A percentile compares a stretch with the other conserved stretches of the same genome.
phyloP scores from a whole-genome alignment of 352 stramenopile genomes.

The Hyphochytrium catenoides region DNA sequence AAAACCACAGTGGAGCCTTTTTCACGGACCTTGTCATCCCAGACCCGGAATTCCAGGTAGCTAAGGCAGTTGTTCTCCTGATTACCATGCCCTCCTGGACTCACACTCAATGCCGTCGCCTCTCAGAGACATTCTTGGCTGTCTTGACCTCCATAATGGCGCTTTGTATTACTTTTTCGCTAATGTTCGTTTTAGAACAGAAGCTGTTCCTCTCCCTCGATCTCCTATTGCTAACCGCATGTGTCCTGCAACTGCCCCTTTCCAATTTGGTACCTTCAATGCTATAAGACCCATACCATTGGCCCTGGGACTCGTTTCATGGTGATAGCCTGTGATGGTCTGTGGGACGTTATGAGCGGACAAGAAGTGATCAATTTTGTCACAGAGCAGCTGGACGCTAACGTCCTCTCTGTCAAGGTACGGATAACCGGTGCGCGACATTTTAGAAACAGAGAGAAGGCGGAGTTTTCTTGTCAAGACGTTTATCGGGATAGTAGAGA shows the following conservation, averaged over 20 bases:
- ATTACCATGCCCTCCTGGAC: too few species aligned
- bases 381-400: slow-evolving; percentile 28
- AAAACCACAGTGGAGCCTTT: slow-evolving; percentile 46
- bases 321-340: slow-evolving; percentile 66
- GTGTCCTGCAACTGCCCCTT: too few species aligned
- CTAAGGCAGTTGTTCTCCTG: slow-evolving; percentile 3
- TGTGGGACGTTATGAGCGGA: slow-evolving; percentile 77
- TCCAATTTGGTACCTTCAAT: not conserved
- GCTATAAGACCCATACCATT: slow-evolving; percentile 51
- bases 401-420: too few species aligned
- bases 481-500: too few species aligned
- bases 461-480: too few species aligned
- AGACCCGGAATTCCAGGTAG: slow-evolving; percentile 44
- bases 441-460: too few species aligned
- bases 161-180: too few species aligned
- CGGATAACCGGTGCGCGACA: too few species aligned
- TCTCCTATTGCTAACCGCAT: not conserved
- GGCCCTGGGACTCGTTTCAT: slow-evolving; percentile 69
- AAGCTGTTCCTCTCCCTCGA: not conserved
- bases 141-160: too few species aligned
- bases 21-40: slow-evolving; percentile 59
- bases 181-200: slow-evolving; percentile 5
- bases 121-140: too few species aligned
- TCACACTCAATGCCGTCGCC: too few species aligned
- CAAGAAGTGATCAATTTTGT: slow-evolving; percentile 68